Conservation (phyloP, 805 yeast genomes). For the Maudiozyma barnettii region DNA sequence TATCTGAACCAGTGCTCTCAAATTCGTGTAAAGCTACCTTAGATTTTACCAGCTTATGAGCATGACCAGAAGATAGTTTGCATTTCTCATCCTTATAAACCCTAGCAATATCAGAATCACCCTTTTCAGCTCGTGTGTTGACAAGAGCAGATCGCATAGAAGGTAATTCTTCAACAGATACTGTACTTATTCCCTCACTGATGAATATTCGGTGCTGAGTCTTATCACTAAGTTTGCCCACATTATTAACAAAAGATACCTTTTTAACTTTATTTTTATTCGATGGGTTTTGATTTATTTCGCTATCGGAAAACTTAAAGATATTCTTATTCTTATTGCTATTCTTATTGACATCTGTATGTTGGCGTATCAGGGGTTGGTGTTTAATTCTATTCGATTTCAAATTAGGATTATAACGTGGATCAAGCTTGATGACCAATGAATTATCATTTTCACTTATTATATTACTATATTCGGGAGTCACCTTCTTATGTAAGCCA, state of each 20-base stretch:
- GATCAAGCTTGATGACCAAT: constrained; percentile 2
- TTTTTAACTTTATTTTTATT: constrained; percentile 2
- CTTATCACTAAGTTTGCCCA: neutral
- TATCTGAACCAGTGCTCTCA: too few species aligned
- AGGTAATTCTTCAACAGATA: neutral
- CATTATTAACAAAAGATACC: constrained; percentile 1
- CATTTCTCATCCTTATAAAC: too few species aligned
- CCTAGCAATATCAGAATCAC: neutral
- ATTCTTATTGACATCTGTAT: too few species aligned
- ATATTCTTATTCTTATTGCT: too few species aligned
- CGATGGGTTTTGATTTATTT: neutral
- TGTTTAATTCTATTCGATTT: too few species aligned
- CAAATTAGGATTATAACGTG: constrained; percentile 1
- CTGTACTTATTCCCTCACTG: neutral
- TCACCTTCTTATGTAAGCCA: neutral
- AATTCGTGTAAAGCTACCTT: too few species aligned
- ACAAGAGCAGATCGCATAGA: neutral
- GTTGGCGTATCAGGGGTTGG: too few species aligned
- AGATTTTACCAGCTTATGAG: too few species aligned
- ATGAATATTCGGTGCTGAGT: neutral
- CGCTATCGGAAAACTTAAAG: neutral
- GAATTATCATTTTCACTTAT: neutral
- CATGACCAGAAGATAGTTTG: too few species aligned
- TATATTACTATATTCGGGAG: neutral
- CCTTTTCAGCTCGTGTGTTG: neutral